Conservation (phyloP, 345 rosid genomes). For the Citrus hindsii region DNA sequence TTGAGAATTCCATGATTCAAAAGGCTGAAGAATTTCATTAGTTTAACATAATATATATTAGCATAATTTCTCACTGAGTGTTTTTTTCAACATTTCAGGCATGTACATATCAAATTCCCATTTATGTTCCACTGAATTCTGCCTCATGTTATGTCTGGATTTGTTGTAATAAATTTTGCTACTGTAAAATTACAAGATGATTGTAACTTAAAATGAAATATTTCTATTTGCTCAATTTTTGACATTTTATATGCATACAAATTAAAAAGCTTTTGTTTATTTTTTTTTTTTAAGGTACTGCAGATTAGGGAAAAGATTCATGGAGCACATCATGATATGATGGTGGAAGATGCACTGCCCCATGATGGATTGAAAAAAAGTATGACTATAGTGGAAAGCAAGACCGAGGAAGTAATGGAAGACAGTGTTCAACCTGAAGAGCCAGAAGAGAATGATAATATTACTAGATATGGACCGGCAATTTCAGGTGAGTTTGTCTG, state of each 20-base stretch:
- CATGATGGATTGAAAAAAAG: conserved; percentile 17
- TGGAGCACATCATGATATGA: conserved; percentile 27
- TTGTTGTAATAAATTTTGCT: background rate
- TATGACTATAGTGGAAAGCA: conserved; percentile 10
- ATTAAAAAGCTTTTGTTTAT: background rate
- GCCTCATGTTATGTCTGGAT: background rate
- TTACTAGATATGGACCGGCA: conserved; percentile 1
- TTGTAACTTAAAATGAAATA: background rate
- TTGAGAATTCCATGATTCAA: background rate
- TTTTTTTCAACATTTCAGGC: background rate
- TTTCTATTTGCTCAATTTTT: background rate
- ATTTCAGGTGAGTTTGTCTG: conserved; percentile 22
- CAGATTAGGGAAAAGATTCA: conserved; percentile 40
- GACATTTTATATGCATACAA: conserved; percentile 5
- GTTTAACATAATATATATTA: background rate
- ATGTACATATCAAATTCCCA: background rate
- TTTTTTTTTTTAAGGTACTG: conserved; percentile 34
- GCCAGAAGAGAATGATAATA: conserved; percentile 28
- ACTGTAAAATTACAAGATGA: background rate
- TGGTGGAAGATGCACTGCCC: conserved; percentile 27
- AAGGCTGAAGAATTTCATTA: background rate
- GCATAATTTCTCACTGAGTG: background rate
- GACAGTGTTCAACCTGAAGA: conserved; percentile 14
- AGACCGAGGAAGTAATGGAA: conserved; percentile 16
- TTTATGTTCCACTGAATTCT: background rate